Base-by-base conservation (phyloP, 768 basidiomycete species). In the Holtermanniella nyarrowii region DNA sequence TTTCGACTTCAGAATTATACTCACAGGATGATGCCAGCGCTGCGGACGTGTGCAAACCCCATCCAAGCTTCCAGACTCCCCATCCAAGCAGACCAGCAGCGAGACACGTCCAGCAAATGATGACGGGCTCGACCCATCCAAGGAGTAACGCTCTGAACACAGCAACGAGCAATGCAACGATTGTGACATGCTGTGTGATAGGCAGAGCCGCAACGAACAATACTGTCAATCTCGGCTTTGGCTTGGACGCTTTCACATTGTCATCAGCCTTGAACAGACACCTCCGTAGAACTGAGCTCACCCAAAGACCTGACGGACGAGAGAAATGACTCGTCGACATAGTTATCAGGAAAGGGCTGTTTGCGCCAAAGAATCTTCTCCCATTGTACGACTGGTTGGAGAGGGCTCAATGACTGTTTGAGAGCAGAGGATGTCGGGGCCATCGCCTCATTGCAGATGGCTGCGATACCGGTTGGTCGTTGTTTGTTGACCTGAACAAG, bases 131-230 rank as follows among this genome's bases (percentile, higher is more conserved):
- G 5, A 58, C 18, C 5, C 18, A 14, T 1, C 49, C 63, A 12
- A 47, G 44, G 14, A 65, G 53, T 3, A 68, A 50, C 10, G 31
- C 44, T 26, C 60, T 45, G 71, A 93, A 96, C 57, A 85, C 76
- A 20, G 82, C 79, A 27, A 95, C 73, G 73, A 95, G 90, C 45
- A 86, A 73, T 69, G 86, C 84, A 48, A 87, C 83, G 26, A 81
- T 80, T 10, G 83, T 80, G 40, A 91, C 72, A 68, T 91, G 88
- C 66, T 91, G 88, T 22, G 85, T 85, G 56, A 96, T 80, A 2
- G 86, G 64, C 21, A 71, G 50, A 7, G 68, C 55, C 14, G 66
- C 54, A 18, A 57, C 49, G 24, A 69, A 31, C 27, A 72, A 53
- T 14, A 52, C 23, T 0, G 37, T 10, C 2, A 68, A 40, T 0